Conservation (phyloP, 1,139 yeast genomes). For the Protomyces arabidopsidicola region DNA sequence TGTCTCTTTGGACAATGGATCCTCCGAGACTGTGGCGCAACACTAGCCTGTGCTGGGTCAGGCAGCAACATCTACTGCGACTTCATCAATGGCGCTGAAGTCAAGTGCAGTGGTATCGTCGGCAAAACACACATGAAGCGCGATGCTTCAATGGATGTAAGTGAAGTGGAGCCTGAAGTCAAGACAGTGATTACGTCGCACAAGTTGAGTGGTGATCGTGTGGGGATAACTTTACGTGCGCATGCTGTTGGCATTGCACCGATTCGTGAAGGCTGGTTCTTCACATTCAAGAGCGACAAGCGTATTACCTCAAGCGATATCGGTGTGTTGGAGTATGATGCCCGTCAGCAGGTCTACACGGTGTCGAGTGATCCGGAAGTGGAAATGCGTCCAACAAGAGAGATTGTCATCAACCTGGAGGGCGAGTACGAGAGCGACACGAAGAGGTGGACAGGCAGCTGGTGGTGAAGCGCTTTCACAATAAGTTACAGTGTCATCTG, state of each 20-base stretch:
- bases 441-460: not conserved
- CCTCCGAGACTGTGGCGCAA: constrained; percentile 51
- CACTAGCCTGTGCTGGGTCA: constrained; percentile 49
- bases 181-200: constrained; percentile 28
- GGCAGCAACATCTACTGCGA: constrained; percentile 31
- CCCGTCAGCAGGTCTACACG: constrained; percentile 3
- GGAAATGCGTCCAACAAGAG: not conserved
- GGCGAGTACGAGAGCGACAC: constrained; percentile 2
- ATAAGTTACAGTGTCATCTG: too few relatives aligned
- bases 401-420: constrained; percentile 1
- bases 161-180: constrained; percentile 1
- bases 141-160: not conserved
- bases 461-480: not conserved
- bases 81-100: constrained; percentile 30
- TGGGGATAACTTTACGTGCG: constrained; percentile 30
- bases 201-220: constrained; percentile 27
- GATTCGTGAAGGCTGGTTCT: constrained; percentile 31
- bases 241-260: constrained; percentile 31
- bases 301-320: constrained; percentile 8
- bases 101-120: constrained; percentile 13
- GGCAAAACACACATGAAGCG: constrained; percentile 18
- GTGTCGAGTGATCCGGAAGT: constrained; percentile 16
- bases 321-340: constrained; percentile 13
- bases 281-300: constrained; percentile 27
- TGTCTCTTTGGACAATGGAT: constrained; percentile 58